These are phyloP conservation scores for Nepenthes alata DNA, from an alignment of 179 eudicot genomes.

Conservation along the genomic window DNA sequence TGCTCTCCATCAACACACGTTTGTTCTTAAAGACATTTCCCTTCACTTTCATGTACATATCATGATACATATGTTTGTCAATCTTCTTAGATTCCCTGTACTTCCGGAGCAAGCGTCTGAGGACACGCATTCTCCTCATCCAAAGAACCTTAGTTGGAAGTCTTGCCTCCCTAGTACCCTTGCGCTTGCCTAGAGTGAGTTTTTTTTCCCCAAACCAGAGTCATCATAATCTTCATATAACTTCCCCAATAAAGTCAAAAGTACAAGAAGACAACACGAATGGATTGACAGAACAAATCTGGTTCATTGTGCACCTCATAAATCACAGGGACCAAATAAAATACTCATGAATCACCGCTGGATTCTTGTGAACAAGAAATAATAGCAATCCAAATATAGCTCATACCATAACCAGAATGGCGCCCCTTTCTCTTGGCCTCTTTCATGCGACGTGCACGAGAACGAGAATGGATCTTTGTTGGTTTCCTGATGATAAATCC, in stretches of 20 bases:
- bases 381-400: not conserved
- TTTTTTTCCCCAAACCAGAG: not conserved
- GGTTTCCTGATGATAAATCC: constrained; percentile 41
- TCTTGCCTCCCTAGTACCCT: constrained; percentile 39
- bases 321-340: too few species aligned
- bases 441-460: constrained; percentile 39
- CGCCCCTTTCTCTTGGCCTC: constrained; percentile 41
- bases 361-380: not conserved
- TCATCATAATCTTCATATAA: not conserved
- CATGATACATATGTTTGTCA: constrained; percentile 41
- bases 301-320: too few species aligned
- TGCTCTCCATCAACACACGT: constrained; percentile 41
- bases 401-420: constrained; percentile 42
- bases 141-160: constrained; percentile 34
- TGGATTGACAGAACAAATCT: too few species aligned
- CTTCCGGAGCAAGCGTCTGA: constrained; percentile 35
- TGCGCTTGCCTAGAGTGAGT: constrained; percentile 27
- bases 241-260: not conserved
- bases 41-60: constrained; percentile 32
- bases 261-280: not conserved
- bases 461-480: constrained; percentile 40
- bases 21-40: constrained; percentile 44
- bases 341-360: too few species aligned
- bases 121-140: constrained; percentile 48
- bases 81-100: constrained; percentile 34